These are phyloP conservation scores for Blastomyces parvus DNA, from an alignment of 2,329 filamentous ascomycete genomes.

Conservation along the genomic window DNA sequence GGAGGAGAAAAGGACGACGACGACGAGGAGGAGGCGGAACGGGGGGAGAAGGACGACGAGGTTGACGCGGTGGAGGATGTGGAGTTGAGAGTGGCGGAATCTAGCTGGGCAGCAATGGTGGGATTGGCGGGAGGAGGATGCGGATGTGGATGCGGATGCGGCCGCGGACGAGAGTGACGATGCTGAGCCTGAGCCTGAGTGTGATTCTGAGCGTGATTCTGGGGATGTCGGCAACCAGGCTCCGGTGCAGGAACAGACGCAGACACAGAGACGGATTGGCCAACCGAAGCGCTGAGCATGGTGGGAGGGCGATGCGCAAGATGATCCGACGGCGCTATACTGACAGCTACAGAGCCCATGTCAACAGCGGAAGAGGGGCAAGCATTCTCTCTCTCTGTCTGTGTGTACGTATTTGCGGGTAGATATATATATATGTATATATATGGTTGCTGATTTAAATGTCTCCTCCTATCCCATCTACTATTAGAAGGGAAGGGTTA, in stretches of 20 bases:
- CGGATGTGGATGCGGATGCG: not conserved
- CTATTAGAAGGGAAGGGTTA: too few species aligned
- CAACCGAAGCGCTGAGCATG: constrained; percentile 44
- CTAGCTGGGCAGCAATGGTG: not conserved
- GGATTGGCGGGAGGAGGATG: not conserved
- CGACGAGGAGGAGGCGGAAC: not conserved
- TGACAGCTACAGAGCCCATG: constrained; percentile 53
- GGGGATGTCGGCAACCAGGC: not conserved
- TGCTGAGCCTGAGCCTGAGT: constrained; percentile 24
- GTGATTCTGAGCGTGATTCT: not conserved
- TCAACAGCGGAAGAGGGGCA: constrained; percentile 24
- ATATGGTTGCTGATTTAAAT: not conserved
- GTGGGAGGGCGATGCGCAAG: constrained; percentile 58
- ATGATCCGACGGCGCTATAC: constrained; percentile 57
- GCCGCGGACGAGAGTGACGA: constrained; percentile 9
- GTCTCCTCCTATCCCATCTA: too few species aligned
- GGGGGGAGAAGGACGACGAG: not conserved
- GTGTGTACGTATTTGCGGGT: not conserved
- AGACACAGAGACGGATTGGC: not conserved
- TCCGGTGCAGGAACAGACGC: not conserved
- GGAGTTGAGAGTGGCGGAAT: constrained; percentile 23
- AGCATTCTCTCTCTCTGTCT: not conserved
- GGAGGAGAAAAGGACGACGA: not conserved
- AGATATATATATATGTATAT: not conserved
- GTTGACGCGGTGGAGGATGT: constrained; percentile 17